These are phyloP conservation scores for Iris pallida DNA, from an alignment of 116 monocot species.

Conservation along the genomic window DNA sequence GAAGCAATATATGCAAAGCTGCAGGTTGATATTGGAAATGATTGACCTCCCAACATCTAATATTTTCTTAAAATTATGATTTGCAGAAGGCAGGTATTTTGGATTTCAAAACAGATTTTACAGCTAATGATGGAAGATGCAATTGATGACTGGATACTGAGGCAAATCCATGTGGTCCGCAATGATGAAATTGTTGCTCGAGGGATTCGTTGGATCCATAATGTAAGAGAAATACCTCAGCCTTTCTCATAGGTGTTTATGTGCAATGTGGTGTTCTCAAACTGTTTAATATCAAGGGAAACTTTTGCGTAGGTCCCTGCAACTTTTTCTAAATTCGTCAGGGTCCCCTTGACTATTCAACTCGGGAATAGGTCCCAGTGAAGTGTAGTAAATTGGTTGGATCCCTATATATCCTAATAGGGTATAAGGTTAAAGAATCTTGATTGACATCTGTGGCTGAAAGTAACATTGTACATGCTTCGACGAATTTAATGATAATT, in stretches of 20 bases:
- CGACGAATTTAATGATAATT: too few relatives aligned
- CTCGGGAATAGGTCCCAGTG: too few relatives aligned
- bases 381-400: too few relatives aligned
- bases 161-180: constrained; percentile 69
- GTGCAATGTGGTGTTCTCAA: too few relatives aligned
- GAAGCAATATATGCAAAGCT: too few relatives aligned
- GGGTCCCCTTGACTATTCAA: too few relatives aligned
- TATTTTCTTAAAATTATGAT: background rate
- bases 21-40: background rate
- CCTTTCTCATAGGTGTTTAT: background rate
- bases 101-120: constrained; percentile 95
- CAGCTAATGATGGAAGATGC: constrained; percentile 97
- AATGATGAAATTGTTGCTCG: constrained; percentile 65
- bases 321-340: background rate
- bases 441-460: too few relatives aligned
- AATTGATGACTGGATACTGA: constrained; percentile 86
- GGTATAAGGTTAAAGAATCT: too few relatives aligned
- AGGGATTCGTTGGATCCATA: constrained; percentile 76
- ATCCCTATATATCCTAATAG: too few relatives aligned
- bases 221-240: constrained; percentile 41
- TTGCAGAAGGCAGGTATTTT: constrained; percentile 79
- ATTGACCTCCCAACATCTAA: background rate
- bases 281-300: too few relatives aligned
- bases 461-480: too few relatives aligned
- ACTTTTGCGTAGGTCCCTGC: too few relatives aligned